phyloP scores from a whole-genome alignment of 2,329 filamentous ascomycete genomes.

The Grosmannia clavigera region DNA sequence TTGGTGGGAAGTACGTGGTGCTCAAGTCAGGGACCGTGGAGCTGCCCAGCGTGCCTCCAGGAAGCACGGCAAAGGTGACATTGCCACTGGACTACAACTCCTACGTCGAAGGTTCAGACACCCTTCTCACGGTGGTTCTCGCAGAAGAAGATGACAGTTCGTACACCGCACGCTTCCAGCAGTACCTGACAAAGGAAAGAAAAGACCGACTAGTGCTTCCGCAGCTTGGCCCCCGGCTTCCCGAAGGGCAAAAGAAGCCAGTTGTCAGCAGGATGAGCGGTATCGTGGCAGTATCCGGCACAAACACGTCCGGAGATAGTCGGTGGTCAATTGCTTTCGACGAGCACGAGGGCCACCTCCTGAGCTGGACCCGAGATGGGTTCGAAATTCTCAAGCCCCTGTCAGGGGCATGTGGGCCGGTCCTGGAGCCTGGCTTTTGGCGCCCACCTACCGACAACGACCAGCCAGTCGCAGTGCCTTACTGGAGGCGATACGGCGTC shows the following conservation, averaged over 20 bases:
- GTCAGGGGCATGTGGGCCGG: constrained; percentile 13
- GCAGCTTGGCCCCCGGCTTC: constrained; percentile 5
- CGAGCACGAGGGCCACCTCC: constrained; percentile 28
- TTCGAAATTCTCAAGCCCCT: constrained; percentile 19
- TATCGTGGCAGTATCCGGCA: constrained; percentile 2
- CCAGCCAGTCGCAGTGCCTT: constrained; percentile 35
- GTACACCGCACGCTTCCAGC: constrained; percentile 38
- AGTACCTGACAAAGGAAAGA: constrained; percentile 22
- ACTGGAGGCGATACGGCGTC: constrained; percentile 44
- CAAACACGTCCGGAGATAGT: constrained; percentile 7
- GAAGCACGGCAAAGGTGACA: constrained; percentile 21
- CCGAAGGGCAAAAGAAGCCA: constrained; percentile 15
- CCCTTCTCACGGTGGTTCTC: constrained; percentile 3
- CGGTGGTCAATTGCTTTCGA: constrained; percentile 32
- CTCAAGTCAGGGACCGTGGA: constrained; percentile 24
- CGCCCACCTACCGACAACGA: constrained; percentile 57
- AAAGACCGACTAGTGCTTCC: constrained; percentile 10
- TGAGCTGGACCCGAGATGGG: constrained; percentile 25
- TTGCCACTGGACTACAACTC: constrained; percentile 31
- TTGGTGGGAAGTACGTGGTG: constrained; percentile 25
- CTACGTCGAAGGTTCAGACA: constrained; percentile 12
- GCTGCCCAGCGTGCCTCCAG: constrained; percentile 28
- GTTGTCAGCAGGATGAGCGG: constrained; percentile 1
- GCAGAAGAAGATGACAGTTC: constrained; percentile 30
- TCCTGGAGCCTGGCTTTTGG: constrained; percentile 41